A percentile compares a stretch with the other conserved stretches of the same genome.
These are phyloP conservation scores for Dendrobium huoshanense DNA, from an alignment of 106 monocot genomes.

Conservation along the genomic window DNA sequence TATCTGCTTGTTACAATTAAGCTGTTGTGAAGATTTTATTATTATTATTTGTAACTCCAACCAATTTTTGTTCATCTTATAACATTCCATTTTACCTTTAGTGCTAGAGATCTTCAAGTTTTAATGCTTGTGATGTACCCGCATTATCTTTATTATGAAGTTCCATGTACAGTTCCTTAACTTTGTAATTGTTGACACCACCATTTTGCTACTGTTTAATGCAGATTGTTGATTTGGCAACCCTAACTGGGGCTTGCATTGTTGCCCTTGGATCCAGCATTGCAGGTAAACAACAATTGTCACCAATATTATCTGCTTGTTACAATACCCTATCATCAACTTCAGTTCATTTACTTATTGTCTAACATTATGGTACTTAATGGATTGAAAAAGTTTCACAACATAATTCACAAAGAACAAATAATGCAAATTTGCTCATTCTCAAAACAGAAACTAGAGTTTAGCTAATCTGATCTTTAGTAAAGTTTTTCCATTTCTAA, in stretches of 20 bases:
- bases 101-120: too few species aligned
- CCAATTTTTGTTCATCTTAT: neutral
- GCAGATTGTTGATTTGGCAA: constrained; percentile 83
- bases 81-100: neutral
- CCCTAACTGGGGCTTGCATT: constrained; percentile 66
- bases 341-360: neutral
- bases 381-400: too few species aligned
- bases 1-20: neutral
- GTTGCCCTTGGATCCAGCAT: constrained; percentile 65
- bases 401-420: too few species aligned
- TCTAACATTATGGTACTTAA: neutral
- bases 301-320: neutral
- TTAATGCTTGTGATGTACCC: neutral
- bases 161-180: neutral
- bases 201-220: neutral
- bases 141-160: neutral
- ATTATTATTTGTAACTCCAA: neutral
- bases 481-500: too few species aligned
- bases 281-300: constrained; percentile 34
- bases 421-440: neutral
- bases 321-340: neutral
- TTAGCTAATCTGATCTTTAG: neutral
- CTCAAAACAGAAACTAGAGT: neutral
- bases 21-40: neutral
- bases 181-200: neutral